phyloP scores from a whole-genome alignment of 306 rosid species.

The Medicago ruthenica region DNA sequence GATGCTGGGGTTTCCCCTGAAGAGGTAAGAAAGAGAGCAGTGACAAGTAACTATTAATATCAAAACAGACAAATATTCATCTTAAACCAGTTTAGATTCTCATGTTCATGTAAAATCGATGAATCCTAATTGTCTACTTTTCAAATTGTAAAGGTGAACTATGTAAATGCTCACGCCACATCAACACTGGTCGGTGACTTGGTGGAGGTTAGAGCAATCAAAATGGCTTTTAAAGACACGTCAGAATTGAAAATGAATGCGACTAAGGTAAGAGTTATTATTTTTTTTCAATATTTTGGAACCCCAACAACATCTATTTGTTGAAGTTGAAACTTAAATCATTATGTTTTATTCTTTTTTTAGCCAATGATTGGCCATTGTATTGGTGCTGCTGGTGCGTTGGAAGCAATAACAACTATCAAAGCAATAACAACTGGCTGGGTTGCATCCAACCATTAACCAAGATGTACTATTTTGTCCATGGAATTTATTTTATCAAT shows the following conservation, averaged over 20 bases:
- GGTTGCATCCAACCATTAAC: conserved; percentile 81
- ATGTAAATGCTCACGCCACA: conserved; percentile 86
- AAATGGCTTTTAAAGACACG: conserved; percentile 64
- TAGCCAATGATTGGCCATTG: conserved; percentile 84
- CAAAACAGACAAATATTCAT: background rate
- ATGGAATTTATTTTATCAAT: no score
- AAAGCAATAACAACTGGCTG: conserved; percentile 76
- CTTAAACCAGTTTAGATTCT: conserved; percentile 13
- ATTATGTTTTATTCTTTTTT: background rate
- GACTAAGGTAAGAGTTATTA: conserved; percentile 64
- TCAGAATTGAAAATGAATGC: conserved; percentile 73
- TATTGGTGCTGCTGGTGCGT: conserved; percentile 41
- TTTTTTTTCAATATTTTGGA: background rate
- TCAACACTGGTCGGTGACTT: conserved; percentile 76
- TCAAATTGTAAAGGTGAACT: conserved; percentile 60
- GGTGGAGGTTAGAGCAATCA: conserved; percentile 75
- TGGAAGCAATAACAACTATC: conserved; percentile 76
- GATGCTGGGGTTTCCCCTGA: conserved; percentile 77
- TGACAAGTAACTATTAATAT: background rate
- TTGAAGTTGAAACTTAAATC: conserved; percentile 14
- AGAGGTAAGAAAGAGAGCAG: conserved; percentile 54
- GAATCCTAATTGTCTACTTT: conserved; percentile 13
- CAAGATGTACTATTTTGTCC: conserved; percentile 53
- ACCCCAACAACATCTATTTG: background rate
- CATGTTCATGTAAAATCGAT: background rate